phyloP scores from a whole-genome alignment of 768 basidiomycete genomes.

The Leccinum fibrillosum region DNA sequence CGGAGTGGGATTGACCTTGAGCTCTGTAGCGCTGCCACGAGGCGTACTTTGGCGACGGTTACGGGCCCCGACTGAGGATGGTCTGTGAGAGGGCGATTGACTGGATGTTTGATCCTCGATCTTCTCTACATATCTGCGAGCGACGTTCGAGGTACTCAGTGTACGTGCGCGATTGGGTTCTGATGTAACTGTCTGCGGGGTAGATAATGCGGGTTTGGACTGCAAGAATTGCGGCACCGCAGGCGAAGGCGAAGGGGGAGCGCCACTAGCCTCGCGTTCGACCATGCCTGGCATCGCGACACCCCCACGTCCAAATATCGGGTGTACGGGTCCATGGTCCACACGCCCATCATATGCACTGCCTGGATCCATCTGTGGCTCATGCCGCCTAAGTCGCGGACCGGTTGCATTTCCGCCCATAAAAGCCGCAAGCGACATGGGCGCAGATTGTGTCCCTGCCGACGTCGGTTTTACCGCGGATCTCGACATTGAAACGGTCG shows the following conservation, averaged over 20 bases:
- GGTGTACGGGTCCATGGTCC: conserved; percentile 56
- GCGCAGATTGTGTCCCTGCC: conserved; percentile 33
- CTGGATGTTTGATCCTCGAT: conserved; percentile 37
- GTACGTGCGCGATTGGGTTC: conserved; percentile 28
- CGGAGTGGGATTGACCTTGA: conserved; percentile 14
- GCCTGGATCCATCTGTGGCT: conserved; percentile 65
- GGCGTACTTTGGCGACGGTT: conserved; percentile 54
- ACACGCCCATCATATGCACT: conserved; percentile 65
- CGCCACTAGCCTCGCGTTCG: conserved; percentile 11
- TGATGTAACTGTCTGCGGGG: conserved; percentile 8
- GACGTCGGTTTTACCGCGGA: conserved; percentile 11
- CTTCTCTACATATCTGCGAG: conserved; percentile 36
- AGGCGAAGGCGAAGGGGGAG: conserved; percentile 6
- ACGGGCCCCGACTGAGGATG: conserved; percentile 30
- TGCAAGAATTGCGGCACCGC: conserved; percentile 1
- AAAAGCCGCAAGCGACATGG: conserved; percentile 76
- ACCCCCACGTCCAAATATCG: conserved; percentile 71
- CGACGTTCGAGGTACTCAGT: conserved; percentile 34
- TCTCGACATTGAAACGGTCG: conserved; percentile 8
- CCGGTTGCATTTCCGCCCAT: conserved; percentile 78
- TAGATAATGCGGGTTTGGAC: neutral
- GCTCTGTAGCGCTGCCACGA: conserved; percentile 16
- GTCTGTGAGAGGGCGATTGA: conserved; percentile 28
- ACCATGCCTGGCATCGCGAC: conserved; percentile 76
- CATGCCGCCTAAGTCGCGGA: conserved; percentile 68